These are phyloP conservation scores for Chaetomium fimeti DNA, from an alignment of 495 filamentous ascomycete genomes.

Conservation along the genomic window DNA sequence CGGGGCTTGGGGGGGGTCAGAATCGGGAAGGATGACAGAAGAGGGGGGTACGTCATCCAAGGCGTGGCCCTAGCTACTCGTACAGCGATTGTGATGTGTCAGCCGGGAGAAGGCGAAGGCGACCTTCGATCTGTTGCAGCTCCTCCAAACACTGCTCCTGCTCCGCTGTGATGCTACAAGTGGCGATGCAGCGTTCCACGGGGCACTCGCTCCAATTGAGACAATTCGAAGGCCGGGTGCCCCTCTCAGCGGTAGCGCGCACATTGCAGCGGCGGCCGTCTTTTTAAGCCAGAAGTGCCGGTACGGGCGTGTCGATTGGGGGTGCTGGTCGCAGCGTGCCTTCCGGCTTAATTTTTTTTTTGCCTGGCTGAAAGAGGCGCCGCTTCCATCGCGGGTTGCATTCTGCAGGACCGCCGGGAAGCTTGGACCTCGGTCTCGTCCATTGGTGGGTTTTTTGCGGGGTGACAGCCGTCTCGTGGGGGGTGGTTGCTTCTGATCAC, in stretches of 20 bases:
- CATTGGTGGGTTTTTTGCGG: conserved; percentile 27
- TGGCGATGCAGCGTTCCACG: conserved; percentile 15
- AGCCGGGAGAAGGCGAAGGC: conserved; percentile 10
- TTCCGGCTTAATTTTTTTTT: conserved; percentile 20
- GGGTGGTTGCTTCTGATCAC: conserved; percentile 14
- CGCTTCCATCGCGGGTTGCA: neutral
- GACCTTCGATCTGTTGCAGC: neutral
- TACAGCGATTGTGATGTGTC: conserved; percentile 19
- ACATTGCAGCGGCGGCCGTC: conserved; percentile 5
- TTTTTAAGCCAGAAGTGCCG: conserved; percentile 1
- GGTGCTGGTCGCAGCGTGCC: conserved; percentile 11
- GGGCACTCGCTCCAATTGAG: neutral
- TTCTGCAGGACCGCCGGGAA: conserved; percentile 14
- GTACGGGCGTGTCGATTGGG: neutral
- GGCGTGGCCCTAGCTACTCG: conserved; percentile 35
- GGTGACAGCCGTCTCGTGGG: conserved; percentile 1
- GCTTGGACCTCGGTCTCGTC: conserved; percentile 6
- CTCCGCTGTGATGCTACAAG: conserved; percentile 11
- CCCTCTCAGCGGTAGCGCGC: neutral
- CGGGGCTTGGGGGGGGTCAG: conserved; percentile 21
- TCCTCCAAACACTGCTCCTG: conserved; percentile 5
- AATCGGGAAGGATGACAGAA: conserved; percentile 14
- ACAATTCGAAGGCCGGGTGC: conserved; percentile 6
- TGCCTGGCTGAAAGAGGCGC: neutral
- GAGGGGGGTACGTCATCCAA: conserved; percentile 33